Percentiles rank a stretch among this genome's conserved stretches.
Evolutionary conservation across 805 yeast species (phyloP).

Genomic region (Cyberlindnera euphorbiiphila): DNA sequence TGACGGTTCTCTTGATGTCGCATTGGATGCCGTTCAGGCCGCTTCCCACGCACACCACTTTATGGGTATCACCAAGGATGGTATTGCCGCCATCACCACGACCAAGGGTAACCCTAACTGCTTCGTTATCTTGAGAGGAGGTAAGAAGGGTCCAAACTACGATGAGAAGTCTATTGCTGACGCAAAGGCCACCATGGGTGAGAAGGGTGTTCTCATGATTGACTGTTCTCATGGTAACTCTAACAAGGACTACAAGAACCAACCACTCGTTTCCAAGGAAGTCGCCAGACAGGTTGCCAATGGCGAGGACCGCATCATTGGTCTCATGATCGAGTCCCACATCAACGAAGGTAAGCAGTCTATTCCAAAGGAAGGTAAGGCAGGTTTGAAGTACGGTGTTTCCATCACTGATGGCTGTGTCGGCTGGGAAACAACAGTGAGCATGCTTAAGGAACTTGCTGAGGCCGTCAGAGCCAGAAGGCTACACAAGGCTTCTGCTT

Average conservation of each 20-base stretch:
- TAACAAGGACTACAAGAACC: slow-evolving; percentile 88
- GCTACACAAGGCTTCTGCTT: slow-evolving; percentile 28
- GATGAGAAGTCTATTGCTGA: slow-evolving; percentile 73
- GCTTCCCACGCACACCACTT: slow-evolving; percentile 92
- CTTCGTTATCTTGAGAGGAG: slow-evolving; percentile 94
- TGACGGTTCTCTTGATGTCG: slow-evolving; percentile 89
- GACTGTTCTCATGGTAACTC: slow-evolving; percentile 99
- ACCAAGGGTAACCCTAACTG: slow-evolving; percentile 95
- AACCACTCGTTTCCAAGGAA: slow-evolving; percentile 82
- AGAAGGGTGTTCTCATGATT: slow-evolving; percentile 66
- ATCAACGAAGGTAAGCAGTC: slow-evolving; percentile 92
- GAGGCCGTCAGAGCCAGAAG: slow-evolving; percentile 83
- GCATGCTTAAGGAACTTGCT: slow-evolving; percentile 74
- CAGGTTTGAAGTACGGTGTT: slow-evolving; percentile 83
- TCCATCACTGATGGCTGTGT: slow-evolving; percentile 98
- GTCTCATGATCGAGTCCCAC: slow-evolving; percentile 94
- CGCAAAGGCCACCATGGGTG: slow-evolving; percentile 62
- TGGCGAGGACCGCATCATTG: slow-evolving; percentile 81
- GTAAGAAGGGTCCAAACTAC: slow-evolving; percentile 89
- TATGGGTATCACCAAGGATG: slow-evolving; percentile 96
- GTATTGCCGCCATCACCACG: slow-evolving; percentile 92
- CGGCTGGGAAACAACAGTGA: slow-evolving; percentile 82
- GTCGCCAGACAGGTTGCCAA: slow-evolving; percentile 77
- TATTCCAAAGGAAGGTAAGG: slow-evolving; percentile 75
- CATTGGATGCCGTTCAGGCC: slow-evolving; percentile 90